phyloP scores from a whole-genome alignment of 2,329 filamentous ascomycete species.

The Dothistroma septosporum region DNA sequence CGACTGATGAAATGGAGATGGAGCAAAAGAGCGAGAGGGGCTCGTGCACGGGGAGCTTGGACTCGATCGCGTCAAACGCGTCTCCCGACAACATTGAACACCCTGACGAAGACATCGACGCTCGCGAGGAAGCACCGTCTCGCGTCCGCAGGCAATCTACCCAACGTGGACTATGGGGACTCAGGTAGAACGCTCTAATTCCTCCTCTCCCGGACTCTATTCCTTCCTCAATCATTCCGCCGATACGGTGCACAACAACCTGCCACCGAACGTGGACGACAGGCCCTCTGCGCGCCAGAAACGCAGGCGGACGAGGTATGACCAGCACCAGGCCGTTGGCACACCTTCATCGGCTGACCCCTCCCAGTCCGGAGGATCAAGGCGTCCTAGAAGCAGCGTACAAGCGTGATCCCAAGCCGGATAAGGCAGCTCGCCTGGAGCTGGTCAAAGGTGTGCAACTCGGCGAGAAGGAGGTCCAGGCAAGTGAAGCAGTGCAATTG shows the following conservation, averaged over 20 bases:
- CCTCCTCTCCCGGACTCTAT: slow-evolving; percentile 29
- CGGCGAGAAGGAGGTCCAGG: slow-evolving; percentile 95
- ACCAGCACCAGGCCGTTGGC: neutral
- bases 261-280: slow-evolving; percentile 54
- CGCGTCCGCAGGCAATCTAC: neutral
- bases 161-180: neutral
- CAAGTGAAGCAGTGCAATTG: slow-evolving; percentile 43
- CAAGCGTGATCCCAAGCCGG: slow-evolving; percentile 78
- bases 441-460: slow-evolving; percentile 83
- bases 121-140: neutral
- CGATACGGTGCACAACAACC: slow-evolving; percentile 52
- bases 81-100: neutral
- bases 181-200: neutral
- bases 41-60: neutral
- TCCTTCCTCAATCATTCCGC: slow-evolving; percentile 60
- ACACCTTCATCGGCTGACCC: neutral
- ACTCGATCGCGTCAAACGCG: neutral
- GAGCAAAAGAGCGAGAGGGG: neutral
- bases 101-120: neutral
- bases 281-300: slow-evolving; percentile 58
- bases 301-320: slow-evolving; percentile 58
- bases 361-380: slow-evolving; percentile 75
- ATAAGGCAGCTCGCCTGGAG: slow-evolving; percentile 78
- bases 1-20: neutral
- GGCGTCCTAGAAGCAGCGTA: slow-evolving; percentile 83